These are phyloP conservation scores for Aspergillus persii DNA, from an alignment of 2,329 filamentous ascomycete species.

Conservation along the genomic window DNA sequence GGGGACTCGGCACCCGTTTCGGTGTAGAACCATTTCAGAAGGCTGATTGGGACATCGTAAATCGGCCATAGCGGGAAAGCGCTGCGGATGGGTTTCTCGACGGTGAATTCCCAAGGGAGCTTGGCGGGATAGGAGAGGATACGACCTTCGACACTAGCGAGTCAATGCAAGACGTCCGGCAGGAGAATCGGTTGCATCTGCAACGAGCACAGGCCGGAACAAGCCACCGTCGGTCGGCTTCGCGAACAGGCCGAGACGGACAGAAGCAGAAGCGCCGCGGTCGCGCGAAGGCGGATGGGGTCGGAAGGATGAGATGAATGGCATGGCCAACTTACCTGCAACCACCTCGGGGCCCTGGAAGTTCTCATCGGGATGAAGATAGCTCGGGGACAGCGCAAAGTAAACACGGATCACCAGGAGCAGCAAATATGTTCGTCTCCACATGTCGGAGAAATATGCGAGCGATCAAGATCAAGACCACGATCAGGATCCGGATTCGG, in stretches of 20 bases:
- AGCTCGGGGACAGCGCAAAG: slow-evolving; percentile 91
- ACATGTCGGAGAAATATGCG: slow-evolving; percentile 58
- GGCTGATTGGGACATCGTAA: slow-evolving; percentile 89
- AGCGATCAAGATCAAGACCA: not conserved
- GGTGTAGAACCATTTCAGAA: slow-evolving; percentile 89
- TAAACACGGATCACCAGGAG: slow-evolving; percentile 85
- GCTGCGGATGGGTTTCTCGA: slow-evolving; percentile 83
- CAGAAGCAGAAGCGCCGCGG: not conserved
- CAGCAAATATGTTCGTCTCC: slow-evolving; percentile 83
- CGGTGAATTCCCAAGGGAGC: slow-evolving; percentile 94
- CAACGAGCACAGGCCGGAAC: not conserved
- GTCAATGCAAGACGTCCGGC: slow-evolving; percentile 2
- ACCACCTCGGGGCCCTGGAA: slow-evolving; percentile 98
- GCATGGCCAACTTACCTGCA: slow-evolving; percentile 64
- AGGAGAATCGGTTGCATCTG: not conserved
- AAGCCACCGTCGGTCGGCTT: not conserved
- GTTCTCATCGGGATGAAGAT: slow-evolving; percentile 97
- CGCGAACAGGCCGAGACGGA: not conserved
- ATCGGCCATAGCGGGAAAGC: slow-evolving; percentile 95
- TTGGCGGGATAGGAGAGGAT: slow-evolving; percentile 90
- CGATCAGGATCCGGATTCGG: slow-evolving; percentile 14
- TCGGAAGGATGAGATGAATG: not conserved
- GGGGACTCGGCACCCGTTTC: slow-evolving; percentile 73
- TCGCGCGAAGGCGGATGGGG: slow-evolving; percentile 3
- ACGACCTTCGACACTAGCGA: slow-evolving; percentile 60